phyloP scores from a whole-genome alignment of 2,329 filamentous ascomycete genomes.

The Exophiala lecanii-corni region DNA sequence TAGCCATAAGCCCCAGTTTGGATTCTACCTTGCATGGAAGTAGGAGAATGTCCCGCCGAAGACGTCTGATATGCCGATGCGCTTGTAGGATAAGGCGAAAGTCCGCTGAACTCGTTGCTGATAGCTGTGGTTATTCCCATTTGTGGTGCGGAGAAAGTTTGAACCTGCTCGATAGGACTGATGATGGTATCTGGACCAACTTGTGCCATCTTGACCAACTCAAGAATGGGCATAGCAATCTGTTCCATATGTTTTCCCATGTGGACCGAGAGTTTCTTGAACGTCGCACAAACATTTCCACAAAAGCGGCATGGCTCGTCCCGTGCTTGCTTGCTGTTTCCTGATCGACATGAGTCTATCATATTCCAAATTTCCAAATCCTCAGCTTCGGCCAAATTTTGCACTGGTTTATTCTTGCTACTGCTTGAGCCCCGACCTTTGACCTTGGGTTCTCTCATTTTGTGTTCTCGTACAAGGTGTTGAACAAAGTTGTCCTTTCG shows the following conservation, averaged over 20 bases:
- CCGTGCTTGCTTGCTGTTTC: slow-evolving; percentile 61
- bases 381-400: slow-evolving; percentile 31
- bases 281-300: slow-evolving; percentile 70
- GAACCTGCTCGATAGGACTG: slow-evolving; percentile 59
- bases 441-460: slow-evolving; percentile 73
- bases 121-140: slow-evolving; percentile 8
- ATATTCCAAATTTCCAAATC: slow-evolving; percentile 68
- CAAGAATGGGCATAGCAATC: slow-evolving; percentile 74
- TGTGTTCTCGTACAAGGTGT: slow-evolving; percentile 87
- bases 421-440: slow-evolving; percentile 66
- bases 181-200: slow-evolving; percentile 56
- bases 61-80: slow-evolving; percentile 27
- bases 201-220: slow-evolving; percentile 41
- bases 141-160: slow-evolving; percentile 31
- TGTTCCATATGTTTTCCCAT: slow-evolving; percentile 92
- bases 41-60: slow-evolving; percentile 26
- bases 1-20: slow-evolving; percentile 10
- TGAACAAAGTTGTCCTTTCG: slow-evolving; percentile 90
- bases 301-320: slow-evolving; percentile 87
- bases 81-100: slow-evolving; percentile 27
- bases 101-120: slow-evolving; percentile 28
- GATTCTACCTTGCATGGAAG: slow-evolving; percentile 12
- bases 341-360: slow-evolving; percentile 71
- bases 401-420: slow-evolving; percentile 47
- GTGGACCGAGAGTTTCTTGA: slow-evolving; percentile 94